Evolutionary conservation across 192 early-diverging fungal species (phyloP).

Genomic region (Mortierella antarctica): DNA sequence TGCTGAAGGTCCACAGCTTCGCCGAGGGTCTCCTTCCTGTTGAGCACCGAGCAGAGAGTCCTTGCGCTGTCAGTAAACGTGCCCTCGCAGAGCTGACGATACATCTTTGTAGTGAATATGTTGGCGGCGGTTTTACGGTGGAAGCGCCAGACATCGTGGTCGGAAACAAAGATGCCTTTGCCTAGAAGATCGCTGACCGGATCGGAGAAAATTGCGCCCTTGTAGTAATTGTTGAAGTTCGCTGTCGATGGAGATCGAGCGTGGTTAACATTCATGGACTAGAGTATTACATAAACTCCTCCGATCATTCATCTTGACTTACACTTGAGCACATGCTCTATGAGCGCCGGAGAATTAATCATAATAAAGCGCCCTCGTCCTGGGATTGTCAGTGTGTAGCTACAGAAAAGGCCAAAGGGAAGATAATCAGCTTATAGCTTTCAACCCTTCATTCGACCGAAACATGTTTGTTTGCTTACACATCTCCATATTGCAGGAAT

Average conservation of each 20-base stretch:
- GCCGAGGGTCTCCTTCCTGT: not conserved
- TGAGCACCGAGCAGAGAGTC: constrained; percentile 3
- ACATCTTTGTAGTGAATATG: constrained; percentile 34
- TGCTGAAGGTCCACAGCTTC: constrained; percentile 53
- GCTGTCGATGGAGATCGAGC: constrained; percentile 1
- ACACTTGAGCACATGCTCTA: constrained; percentile 49
- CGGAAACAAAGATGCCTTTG: constrained; percentile 64
- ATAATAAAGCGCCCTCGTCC: constrained; percentile 21
- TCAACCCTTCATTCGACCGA: no score
- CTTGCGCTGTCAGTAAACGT: constrained; percentile 17
- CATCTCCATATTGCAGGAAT: constrained; percentile 5
- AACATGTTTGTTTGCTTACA: not conserved
- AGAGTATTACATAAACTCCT: not conserved
- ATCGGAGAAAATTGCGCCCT: constrained; percentile 20
- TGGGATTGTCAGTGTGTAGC: not conserved
- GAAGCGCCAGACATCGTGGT: constrained; percentile 60
- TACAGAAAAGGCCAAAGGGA: not conserved
- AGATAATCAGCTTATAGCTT: no score
- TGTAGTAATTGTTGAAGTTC: constrained; percentile 34
- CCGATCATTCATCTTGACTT: not conserved
- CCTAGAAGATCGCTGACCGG: constrained; percentile 54
- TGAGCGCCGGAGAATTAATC: constrained; percentile 31
- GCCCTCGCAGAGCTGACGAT: constrained; percentile 7
- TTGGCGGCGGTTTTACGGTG: constrained; percentile 59
- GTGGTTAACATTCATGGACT: not conserved